These are phyloP conservation scores for Rhodomyrtus tomentosa DNA, from an alignment of 345 rosid species.

Conservation along the genomic window DNA sequence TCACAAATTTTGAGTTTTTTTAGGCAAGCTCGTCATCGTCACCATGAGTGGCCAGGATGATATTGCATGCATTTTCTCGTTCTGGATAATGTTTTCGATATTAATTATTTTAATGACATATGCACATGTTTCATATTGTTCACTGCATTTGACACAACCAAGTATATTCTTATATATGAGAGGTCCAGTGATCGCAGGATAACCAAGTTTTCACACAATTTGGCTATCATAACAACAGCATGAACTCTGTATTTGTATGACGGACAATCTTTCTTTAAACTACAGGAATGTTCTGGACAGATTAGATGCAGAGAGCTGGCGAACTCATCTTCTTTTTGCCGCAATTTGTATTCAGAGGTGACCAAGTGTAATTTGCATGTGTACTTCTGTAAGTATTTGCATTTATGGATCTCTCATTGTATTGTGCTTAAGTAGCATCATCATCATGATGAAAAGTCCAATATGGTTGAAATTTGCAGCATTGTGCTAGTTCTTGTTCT, in stretches of 20 bases:
- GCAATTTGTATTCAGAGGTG: conserved; percentile 63
- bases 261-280: neutral
- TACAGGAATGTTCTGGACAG: conserved; percentile 21
- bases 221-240: neutral
- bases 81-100: neutral
- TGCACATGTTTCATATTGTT: neutral
- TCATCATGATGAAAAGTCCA: neutral
- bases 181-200: neutral
- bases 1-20: neutral
- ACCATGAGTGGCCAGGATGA: neutral
- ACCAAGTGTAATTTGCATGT: neutral
- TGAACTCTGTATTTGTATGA: neutral
- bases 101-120: neutral
- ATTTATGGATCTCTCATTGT: neutral
- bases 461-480: neutral
- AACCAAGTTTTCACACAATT: neutral
- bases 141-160: neutral
- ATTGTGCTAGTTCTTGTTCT: neutral
- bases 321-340: conserved; percentile 40
- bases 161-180: neutral
- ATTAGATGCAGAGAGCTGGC: conserved; percentile 29
- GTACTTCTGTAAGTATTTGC: neutral
- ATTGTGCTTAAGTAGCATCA: neutral
- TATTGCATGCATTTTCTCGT: neutral
- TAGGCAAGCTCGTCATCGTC: neutral